These are phyloP conservation scores for Coriolopsis trogii DNA, from an alignment of 1,284 basidiomycete genomes.

Conservation along the genomic window DNA sequence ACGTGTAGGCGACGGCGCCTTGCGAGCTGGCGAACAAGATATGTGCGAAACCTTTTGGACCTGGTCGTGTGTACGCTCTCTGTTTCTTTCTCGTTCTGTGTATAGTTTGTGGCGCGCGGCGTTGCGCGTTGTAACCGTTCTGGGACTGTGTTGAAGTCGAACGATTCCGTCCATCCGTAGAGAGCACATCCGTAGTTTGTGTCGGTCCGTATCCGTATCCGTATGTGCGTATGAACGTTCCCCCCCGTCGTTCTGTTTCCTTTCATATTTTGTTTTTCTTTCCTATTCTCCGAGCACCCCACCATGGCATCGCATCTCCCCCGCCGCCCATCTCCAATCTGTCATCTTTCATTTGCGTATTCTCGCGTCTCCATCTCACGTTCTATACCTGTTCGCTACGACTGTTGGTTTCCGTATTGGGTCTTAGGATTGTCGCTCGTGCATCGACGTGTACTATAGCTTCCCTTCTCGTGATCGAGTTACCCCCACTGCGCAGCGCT, in stretches of 20 bases:
- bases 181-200: background rate
- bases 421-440: conserved; percentile 25
- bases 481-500: background rate
- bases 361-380: background rate
- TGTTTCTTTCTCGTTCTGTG: too few species aligned
- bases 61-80: too few species aligned
- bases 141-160: too few species aligned
- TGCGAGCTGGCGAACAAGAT: too few species aligned
- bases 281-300: too few species aligned
- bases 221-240: conserved; percentile 1
- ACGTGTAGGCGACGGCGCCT: too few species aligned
- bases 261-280: background rate
- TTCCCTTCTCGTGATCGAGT: background rate
- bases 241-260: background rate
- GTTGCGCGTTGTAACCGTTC: too few species aligned
- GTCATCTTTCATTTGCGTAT: background rate
- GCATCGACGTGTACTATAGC: conserved; percentile 29
- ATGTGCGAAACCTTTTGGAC: too few species aligned
- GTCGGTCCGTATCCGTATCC: background rate
- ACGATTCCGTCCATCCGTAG: too few species aligned
- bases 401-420: conserved; percentile 10
- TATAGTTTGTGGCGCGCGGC: too few species aligned
- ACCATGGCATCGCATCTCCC: conserved; percentile 5
- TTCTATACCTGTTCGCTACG: too few species aligned
- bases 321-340: background rate